Evolutionary conservation across 139 green algal genomes (phyloP), one percentile per base, ranked within the genome.

Genomic region (Chlorella sp.): DNA sequence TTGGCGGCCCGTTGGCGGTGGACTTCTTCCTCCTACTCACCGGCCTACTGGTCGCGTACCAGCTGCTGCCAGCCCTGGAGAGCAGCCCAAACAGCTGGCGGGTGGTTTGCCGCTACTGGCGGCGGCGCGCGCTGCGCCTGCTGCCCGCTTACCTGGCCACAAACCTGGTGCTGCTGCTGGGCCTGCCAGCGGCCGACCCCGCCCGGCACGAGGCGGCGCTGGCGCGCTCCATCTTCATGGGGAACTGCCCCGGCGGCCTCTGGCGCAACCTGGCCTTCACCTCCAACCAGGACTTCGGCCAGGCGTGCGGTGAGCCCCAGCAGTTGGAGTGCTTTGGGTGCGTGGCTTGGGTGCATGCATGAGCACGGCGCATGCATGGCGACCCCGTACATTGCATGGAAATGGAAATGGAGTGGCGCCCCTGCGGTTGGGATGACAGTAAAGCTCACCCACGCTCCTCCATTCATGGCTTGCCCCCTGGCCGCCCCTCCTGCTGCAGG

Each of bases 201-300:
- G 13, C 72, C n/a, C n/a, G n/a, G 41, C 43, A 28, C 24, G 72
- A 78, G 44, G 43, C 32, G 32, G 43, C 72, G 1, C 13, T 78
- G 43, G 72, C 43, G 13, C 72, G 24, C 2, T 11, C 16, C 30
- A 60, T 58, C 24, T 34, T 34, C 30, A 60, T 58, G 38, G 43
- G 30, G 11, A 34, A 56, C 40, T 78, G 72, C 72, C 72, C 43
- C 24, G 17, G 24, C 6, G 72, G 43, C 26, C 43, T 78, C 7
- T 78, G 72, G 72, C 72, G 72, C 72, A 78, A 78, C 72, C 43
- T 48, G 11, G 26, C 41, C 2, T 78, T 60, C 72, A 51, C 60
- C 20, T 38, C 40, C 43, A 78, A 78, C 32, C 16, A 30, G 1
- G 30, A 78, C 30, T 0, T 24, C 28, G 14, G 2, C 11, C 22